Evolutionary conservation across 208 protist species (phyloP).

Genomic region (Acanthamoeba polyphaga): DNA sequence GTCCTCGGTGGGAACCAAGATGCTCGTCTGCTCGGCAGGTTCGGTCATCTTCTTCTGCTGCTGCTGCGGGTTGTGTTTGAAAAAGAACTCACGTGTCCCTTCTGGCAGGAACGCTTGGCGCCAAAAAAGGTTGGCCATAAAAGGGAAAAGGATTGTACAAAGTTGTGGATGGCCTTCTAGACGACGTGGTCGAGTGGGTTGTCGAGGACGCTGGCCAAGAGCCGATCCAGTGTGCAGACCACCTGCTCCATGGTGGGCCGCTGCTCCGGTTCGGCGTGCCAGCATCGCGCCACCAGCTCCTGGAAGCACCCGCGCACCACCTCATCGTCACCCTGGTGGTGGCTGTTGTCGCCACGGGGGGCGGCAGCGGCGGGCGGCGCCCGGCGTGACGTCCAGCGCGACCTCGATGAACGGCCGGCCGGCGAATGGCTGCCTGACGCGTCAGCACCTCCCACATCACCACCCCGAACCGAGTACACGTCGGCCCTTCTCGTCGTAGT

Average conservation of each 20-base stretch:
- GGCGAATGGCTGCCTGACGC: not conserved
- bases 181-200: no score
- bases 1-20: no score
- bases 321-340: not conserved
- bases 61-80: no score
- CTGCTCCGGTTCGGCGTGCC: constrained; percentile 68
- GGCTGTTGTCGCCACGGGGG: not conserved
- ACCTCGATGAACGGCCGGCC: not conserved
- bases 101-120: no score
- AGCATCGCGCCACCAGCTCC: constrained; percentile 76
- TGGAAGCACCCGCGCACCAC: not conserved
- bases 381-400: constrained; percentile 26
- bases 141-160: no score
- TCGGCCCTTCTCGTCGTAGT: constrained; percentile 52
- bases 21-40: no score
- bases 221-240: constrained; percentile 6
- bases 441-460: constrained; percentile 23
- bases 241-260: constrained; percentile 81
- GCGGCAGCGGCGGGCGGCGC: not conserved
- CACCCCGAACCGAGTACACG: constrained; percentile 9
- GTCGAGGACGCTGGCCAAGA: not conserved
- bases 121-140: no score
- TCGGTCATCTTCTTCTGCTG: no score
- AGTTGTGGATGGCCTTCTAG: no score
- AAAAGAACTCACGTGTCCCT: no score